Conservation (phyloP, 2,329 filamentous ascomycete genomes). For the Diplodia sapinea region DNA sequence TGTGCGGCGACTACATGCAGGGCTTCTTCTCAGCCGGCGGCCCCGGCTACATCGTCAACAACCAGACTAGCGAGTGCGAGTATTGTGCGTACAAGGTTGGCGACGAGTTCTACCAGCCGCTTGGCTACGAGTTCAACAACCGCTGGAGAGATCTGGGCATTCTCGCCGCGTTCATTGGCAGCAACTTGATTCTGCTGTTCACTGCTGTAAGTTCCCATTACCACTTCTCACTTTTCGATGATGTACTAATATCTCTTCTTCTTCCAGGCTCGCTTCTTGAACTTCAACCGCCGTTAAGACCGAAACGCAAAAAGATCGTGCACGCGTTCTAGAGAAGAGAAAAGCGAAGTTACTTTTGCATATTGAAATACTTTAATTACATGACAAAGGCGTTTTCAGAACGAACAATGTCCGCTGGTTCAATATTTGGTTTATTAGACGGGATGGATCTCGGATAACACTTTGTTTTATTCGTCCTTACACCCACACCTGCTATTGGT, state of each 20-base stretch:
- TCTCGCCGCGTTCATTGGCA: constrained; percentile 74
- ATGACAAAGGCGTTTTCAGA: neutral
- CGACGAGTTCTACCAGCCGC: constrained; percentile 76
- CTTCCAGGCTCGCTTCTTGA: constrained; percentile 23
- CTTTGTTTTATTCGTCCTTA: neutral
- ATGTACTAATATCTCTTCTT: too few species aligned
- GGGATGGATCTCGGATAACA: constrained; percentile 9
- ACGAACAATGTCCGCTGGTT: neutral
- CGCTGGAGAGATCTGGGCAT: constrained; percentile 87
- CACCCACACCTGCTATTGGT: too few species aligned
- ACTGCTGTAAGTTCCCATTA: constrained; percentile 47
- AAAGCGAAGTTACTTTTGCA: neutral
- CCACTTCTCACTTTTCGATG: neutral
- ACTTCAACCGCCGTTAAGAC: constrained; percentile 29
- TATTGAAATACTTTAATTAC: constrained; percentile 15
- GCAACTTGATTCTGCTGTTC: constrained; percentile 72
- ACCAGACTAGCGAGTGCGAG: constrained; percentile 69
- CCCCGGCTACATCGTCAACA: constrained; percentile 72
- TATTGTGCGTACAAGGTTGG: constrained; percentile 84
- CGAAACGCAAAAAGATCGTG: neutral
- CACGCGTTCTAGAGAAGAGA: neutral
- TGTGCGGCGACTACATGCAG: constrained; percentile 77
- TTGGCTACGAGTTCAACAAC: constrained; percentile 69
- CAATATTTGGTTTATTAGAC: neutral
- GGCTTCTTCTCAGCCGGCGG: constrained; percentile 72